Conservation (phyloP, 371 early-diverging fungal species). For the Phascolomyces articulosus region DNA sequence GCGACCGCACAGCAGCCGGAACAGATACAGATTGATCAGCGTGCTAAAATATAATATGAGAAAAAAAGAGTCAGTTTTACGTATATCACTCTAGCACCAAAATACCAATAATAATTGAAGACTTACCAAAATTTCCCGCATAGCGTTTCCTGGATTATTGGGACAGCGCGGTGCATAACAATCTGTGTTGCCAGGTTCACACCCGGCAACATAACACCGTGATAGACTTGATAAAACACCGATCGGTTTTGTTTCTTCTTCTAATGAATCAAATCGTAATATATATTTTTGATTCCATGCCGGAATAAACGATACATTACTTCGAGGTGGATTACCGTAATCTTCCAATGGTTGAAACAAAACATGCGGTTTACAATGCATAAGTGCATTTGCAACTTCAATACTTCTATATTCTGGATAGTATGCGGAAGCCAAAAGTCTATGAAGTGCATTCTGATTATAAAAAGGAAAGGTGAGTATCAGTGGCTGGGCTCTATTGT, state of each 20-base stretch:
- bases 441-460: background rate
- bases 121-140: conserved; percentile 6
- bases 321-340: background rate
- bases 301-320: background rate
- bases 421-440: background rate
- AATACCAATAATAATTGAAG: background rate
- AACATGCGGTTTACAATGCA: conserved; percentile 19
- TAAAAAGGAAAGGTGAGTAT: too few relatives aligned
- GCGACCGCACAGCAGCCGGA: background rate
- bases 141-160: conserved; percentile 4
- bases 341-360: conserved; percentile 14
- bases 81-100: too few relatives aligned
- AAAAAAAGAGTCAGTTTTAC: too few relatives aligned
- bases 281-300: background rate
- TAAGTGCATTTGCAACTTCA: conserved; percentile 20
- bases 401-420: conserved; percentile 3
- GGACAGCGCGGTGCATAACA: conserved; percentile 23
- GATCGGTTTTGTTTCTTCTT: conserved; percentile 5
- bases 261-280: background rate
- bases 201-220: conserved; percentile 15
- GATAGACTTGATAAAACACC: conserved; percentile 14
- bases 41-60: background rate
- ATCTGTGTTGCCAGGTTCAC: conserved; percentile 8
- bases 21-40: background rate
- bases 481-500: too few relatives aligned